Evolutionary conservation across 2,329 filamentous ascomycete genomes (phyloP).

Genomic region (Cylindrodendrum hubeiense): DNA sequence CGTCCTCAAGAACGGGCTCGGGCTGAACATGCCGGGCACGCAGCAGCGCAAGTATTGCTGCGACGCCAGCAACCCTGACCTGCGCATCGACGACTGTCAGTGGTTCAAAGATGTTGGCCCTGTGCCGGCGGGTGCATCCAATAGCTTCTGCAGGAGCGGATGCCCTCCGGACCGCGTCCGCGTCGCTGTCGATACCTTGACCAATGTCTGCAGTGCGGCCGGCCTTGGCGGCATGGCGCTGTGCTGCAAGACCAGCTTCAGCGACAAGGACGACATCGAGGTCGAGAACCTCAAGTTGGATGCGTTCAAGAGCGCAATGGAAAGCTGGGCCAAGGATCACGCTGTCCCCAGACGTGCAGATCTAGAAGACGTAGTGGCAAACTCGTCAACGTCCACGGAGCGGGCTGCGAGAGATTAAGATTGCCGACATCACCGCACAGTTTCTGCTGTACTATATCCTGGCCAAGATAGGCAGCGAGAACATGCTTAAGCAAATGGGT

Average conservation of each 20-base stretch:
- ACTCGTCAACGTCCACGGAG: neutral
- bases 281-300: conserved; percentile 13
- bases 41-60: conserved; percentile 22
- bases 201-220: neutral
- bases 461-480: conserved; percentile 4
- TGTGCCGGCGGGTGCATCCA: neutral
- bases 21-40: neutral
- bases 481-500: conserved; percentile 6
- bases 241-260: conserved; percentile 16
- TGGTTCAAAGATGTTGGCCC: conserved; percentile 8
- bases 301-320: conserved; percentile 6
- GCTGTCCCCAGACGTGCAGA: conserved; percentile 3
- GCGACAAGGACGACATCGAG: conserved; percentile 6
- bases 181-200: conserved; percentile 17
- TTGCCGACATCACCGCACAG: conserved; percentile 2
- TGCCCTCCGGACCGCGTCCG: conserved; percentile 25
- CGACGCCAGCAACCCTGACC: conserved; percentile 1
- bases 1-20: conserved; percentile 1
- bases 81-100: conserved; percentile 18
- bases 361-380: conserved; percentile 1
- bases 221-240: neutral
- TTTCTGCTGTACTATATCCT: conserved; percentile 10
- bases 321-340: neutral
- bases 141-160: conserved; percentile 19
- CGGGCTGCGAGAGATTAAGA: conserved; percentile 1